A percentile compares a stretch with the other conserved stretches of the same genome.
phyloP scores from a whole-genome alignment of 106 monocot species.

The Xerophyta viscosa region DNA sequence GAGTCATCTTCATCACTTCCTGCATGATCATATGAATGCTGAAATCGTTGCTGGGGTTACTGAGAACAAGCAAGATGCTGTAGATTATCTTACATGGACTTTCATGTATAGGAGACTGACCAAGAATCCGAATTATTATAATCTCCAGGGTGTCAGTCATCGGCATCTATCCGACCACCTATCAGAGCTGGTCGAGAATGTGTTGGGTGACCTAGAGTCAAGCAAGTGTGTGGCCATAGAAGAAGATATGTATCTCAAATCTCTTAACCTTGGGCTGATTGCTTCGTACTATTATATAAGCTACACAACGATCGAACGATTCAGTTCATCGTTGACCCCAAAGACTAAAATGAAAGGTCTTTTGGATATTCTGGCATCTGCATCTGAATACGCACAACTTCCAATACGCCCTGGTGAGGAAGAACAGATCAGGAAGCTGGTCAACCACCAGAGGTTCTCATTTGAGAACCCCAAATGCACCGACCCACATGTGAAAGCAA shows the following conservation, averaged over 20 bases:
- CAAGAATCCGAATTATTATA: conserved; percentile 95
- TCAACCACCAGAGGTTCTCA: conserved; percentile 88
- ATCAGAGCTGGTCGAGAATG: conserved; percentile 75
- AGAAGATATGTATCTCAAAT: conserved; percentile 91
- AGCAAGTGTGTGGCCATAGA: conserved; percentile 87
- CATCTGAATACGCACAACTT: conserved; percentile 79
- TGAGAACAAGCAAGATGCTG: conserved; percentile 96
- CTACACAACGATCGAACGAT: conserved; percentile 88
- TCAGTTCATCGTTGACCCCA: conserved; percentile 60
- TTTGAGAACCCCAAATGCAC: conserved; percentile 74
- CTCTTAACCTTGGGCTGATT: conserved; percentile 83
- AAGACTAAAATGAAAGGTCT: conserved; percentile 96
- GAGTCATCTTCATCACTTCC: conserved; percentile 86
- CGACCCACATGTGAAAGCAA: conserved; percentile 93
- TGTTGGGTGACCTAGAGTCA: conserved; percentile 69
- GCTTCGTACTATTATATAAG: conserved; percentile 96
- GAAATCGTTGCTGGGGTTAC: conserved; percentile 78
- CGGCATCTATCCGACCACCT: conserved; percentile 94
- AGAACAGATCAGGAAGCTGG: conserved; percentile 62
- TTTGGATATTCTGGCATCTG: conserved; percentile 77
- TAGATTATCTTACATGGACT: conserved; percentile 98
- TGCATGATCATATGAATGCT: conserved; percentile 94
- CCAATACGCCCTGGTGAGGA: conserved; percentile 94
- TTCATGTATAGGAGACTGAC: conserved; percentile 93
- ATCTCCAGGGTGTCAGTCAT: conserved; percentile 96